Evolutionary conservation across 2,329 filamentous ascomycete genomes (phyloP).

Genomic region (Juglanconis oblonga): DNA sequence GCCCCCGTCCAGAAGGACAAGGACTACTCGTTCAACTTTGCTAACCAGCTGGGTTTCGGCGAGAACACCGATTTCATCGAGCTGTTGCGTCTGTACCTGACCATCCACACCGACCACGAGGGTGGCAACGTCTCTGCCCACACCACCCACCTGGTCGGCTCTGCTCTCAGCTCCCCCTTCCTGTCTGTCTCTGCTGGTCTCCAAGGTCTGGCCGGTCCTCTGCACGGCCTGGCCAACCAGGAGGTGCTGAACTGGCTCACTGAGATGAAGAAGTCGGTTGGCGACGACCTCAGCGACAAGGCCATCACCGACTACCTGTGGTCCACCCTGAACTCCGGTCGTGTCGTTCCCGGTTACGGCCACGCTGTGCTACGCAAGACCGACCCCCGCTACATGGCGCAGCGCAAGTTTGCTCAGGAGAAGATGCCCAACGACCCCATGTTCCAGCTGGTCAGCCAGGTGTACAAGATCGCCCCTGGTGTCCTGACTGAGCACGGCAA

Average conservation of each 20-base stretch:
- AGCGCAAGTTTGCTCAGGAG: slow-evolving; percentile 92
- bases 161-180: slow-evolving; percentile 94
- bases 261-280: slow-evolving; percentile 95
- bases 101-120: slow-evolving; percentile 99
- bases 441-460: slow-evolving; percentile 99
- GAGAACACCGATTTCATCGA: slow-evolving; percentile 96
- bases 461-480: slow-evolving; percentile 99
- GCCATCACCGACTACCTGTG: slow-evolving; percentile 98
- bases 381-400: slow-evolving; percentile 96
- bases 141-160: slow-evolving; percentile 97
- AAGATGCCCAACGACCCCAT: slow-evolving; percentile 96
- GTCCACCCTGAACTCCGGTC: slow-evolving; percentile 91
- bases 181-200: slow-evolving; percentile 94
- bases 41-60: slow-evolving; percentile 97
- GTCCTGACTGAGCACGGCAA: slow-evolving; percentile 98
- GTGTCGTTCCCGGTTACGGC: slow-evolving; percentile 96
- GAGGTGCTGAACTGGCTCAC: slow-evolving; percentile 99
- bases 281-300: slow-evolving; percentile 93
- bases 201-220: slow-evolving; percentile 95
- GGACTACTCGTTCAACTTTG: slow-evolving; percentile 99
- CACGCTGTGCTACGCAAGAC: slow-evolving; percentile 99
- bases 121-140: slow-evolving; percentile 98
- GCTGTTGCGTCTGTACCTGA: slow-evolving; percentile 97
- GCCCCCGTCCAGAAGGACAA: slow-evolving; percentile 95
- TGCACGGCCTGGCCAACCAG: slow-evolving; percentile 99